Conservation (phyloP, 2,329 filamentous ascomycete genomes). For the Trematosphaeria pertusa region DNA sequence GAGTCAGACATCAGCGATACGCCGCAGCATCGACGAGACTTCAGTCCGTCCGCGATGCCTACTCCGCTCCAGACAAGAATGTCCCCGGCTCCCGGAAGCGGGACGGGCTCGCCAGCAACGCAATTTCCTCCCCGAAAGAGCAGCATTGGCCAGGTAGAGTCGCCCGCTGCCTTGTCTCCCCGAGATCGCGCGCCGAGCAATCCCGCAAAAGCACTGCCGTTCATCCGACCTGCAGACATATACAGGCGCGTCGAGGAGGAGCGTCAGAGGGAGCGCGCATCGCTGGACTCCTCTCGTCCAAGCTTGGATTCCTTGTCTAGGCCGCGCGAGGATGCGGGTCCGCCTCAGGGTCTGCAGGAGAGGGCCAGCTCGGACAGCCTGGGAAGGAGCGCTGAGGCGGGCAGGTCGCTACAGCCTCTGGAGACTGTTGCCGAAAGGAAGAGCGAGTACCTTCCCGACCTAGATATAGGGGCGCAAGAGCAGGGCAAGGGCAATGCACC, state of each 20-base stretch:
- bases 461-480: slow-evolving; percentile 19
- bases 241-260: slow-evolving; percentile 77
- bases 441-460: slow-evolving; percentile 64
- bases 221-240: slow-evolving; percentile 78
- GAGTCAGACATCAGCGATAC: slow-evolving; percentile 42
- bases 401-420: slow-evolving; percentile 44
- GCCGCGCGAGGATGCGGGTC: slow-evolving; percentile 27
- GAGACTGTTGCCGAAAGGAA: slow-evolving; percentile 65
- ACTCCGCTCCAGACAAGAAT: slow-evolving; percentile 55
- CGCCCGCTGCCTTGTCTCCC: slow-evolving; percentile 31
- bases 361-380: slow-evolving; percentile 11
- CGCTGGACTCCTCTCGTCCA: slow-evolving; percentile 64
- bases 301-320: slow-evolving; percentile 60
- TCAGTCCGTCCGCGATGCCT: slow-evolving; percentile 60
- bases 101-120: slow-evolving; percentile 39
- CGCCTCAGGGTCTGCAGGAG: slow-evolving; percentile 14
- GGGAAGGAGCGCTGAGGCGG: slow-evolving; percentile 22
- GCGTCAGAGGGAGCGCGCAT: slow-evolving; percentile 62
- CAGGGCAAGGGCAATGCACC: slow-evolving; percentile 15
- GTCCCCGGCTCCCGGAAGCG: slow-evolving; percentile 47
- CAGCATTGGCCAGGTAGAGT: slow-evolving; percentile 59
- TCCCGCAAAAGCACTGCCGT: slow-evolving; percentile 63
- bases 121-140: slow-evolving; percentile 68
- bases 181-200: slow-evolving; percentile 39
- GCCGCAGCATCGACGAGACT: slow-evolving; percentile 55